Evolutionary conservation across 352 stramenopile genomes (phyloP).

Genomic region (Phytophthora fragariae): DNA sequence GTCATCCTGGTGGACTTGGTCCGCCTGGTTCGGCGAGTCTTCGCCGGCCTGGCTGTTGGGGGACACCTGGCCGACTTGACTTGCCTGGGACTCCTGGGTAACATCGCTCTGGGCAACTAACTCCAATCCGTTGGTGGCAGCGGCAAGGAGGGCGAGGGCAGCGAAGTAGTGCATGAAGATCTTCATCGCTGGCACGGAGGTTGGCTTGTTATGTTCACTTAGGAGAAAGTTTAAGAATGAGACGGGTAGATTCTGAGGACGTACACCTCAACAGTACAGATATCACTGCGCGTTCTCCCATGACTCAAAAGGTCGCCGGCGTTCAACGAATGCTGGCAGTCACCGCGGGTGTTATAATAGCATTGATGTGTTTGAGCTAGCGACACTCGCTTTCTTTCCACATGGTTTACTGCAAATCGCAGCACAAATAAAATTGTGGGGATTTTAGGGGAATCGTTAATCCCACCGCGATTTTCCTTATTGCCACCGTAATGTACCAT

Average conservation of each 20-base stretch:
- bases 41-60: slow-evolving; percentile 14
- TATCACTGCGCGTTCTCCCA: not conserved
- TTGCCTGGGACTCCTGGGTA: slow-evolving; percentile 10
- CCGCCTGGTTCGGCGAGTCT: slow-evolving; percentile 3
- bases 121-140: slow-evolving; percentile 9
- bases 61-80: slow-evolving; percentile 19
- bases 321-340: not conserved
- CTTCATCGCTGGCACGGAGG: slow-evolving; percentile 14
- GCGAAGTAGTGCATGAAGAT: slow-evolving; percentile 5
- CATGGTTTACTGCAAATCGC: slow-evolving; percentile 27
- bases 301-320: not conserved
- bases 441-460: not conserved
- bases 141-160: slow-evolving; percentile 13
- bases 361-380: slow-evolving; percentile 10
- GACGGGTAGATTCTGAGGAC: slow-evolving; percentile 16
- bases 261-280: not conserved
- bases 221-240: slow-evolving; percentile 22
- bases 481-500: no score
- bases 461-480: no score
- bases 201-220: slow-evolving; percentile 8
- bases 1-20: slow-evolving; percentile 18
- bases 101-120: slow-evolving; percentile 15
- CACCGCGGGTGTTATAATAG: not conserved
- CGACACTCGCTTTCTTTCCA: slow-evolving; percentile 26
- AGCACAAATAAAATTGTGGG: slow-evolving; percentile 8